Conservation (phyloP, 768 basidiomycete genomes). For the Collybia mongolica region DNA sequence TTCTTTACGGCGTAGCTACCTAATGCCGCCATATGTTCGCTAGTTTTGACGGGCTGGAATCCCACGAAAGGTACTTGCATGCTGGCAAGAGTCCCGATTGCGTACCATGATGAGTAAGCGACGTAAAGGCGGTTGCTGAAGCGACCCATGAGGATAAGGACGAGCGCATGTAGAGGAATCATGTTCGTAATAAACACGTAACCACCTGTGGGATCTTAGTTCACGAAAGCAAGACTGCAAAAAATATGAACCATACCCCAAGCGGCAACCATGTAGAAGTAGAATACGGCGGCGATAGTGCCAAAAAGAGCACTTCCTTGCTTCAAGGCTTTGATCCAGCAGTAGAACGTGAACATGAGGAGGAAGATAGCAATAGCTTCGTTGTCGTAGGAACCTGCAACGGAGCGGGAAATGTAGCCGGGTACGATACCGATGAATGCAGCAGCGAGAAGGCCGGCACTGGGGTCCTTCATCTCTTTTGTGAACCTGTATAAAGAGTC, state of each 20-base stretch:
- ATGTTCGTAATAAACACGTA: conserved; percentile 99
- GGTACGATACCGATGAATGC: conserved; percentile 98
- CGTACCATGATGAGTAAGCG: conserved; percentile 97
- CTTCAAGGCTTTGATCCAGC: conserved; percentile 96
- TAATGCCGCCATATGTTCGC: conserved; percentile 98
- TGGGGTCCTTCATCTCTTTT: conserved; percentile 92
- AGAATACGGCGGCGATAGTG: conserved; percentile 89
- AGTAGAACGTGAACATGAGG: conserved; percentile 98
- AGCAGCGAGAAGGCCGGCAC: conserved; percentile 95
- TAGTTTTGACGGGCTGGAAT: conserved; percentile 96
- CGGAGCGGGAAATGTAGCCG: conserved; percentile 97
- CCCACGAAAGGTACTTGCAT: conserved; percentile 99
- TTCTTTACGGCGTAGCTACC: conserved; percentile 44
- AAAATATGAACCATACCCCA: conserved; percentile 67
- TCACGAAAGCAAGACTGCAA: background rate
- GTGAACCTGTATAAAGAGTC: conserved; percentile 67
- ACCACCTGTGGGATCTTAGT: conserved; percentile 55
- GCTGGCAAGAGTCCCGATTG: conserved; percentile 92
- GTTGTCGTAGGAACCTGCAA: conserved; percentile 99
- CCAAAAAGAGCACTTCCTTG: conserved; percentile 91
- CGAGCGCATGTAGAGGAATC: conserved; percentile 96
- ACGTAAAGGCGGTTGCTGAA: conserved; percentile 91
- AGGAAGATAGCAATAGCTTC: conserved; percentile 99
- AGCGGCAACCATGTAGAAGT: conserved; percentile 99
- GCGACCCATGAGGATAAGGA: conserved; percentile 94